Base-by-base conservation (phyloP, 1,284 basidiomycete genomes). In the Tilletia horrida region DNA sequence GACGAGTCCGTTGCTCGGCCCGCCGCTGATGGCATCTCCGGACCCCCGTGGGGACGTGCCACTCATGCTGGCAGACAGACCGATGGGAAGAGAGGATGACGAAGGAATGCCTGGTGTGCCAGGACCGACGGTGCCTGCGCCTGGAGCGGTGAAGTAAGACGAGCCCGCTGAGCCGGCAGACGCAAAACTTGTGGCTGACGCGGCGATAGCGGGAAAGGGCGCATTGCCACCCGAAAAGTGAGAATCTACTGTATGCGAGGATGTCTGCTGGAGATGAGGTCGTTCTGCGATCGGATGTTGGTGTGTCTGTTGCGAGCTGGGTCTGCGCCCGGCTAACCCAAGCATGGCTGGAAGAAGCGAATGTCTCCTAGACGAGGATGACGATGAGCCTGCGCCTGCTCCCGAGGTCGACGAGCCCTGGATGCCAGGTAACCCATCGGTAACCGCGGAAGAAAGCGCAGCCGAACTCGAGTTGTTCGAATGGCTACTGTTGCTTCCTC, bases 41-140 rank as follows among this genome's bases (percentile, higher is more conserved):
- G 47, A 48, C n/a, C 23, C 18, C 9, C 47, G 47, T 7, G 47
- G 47, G 2, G 47, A 48, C 18, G 65, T 69, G 68, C 69, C 69
- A 47, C 66, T 48, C 13, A 29, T 63, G 21, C 18, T n/a, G 7
- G 31, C 57, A 31, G 21, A n/a, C 35, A 31, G 25, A 50, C n/a
- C 29, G 8, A 35, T 16, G 23, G 42, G 43, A 13, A 44, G 44
- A 11, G 62, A 63, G 6, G 62, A 44, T 0, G 62, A 63, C 8
- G 43, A 14, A 18, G 13, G 16, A 14, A 63, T 11, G 42, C 43
- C 21, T n/a, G 59, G 35, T 62, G 27, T 27, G 68, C 67, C 23
- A 69, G 67, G 40, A 66, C 67, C 13, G 67, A 40, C 25, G 67
- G 55, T 47, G 71, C 71, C 47, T 57, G 1, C 4, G 35, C 35